Conservation (phyloP, 164 flowering plant genomes). For the Aristolochia fimbriata region DNA sequence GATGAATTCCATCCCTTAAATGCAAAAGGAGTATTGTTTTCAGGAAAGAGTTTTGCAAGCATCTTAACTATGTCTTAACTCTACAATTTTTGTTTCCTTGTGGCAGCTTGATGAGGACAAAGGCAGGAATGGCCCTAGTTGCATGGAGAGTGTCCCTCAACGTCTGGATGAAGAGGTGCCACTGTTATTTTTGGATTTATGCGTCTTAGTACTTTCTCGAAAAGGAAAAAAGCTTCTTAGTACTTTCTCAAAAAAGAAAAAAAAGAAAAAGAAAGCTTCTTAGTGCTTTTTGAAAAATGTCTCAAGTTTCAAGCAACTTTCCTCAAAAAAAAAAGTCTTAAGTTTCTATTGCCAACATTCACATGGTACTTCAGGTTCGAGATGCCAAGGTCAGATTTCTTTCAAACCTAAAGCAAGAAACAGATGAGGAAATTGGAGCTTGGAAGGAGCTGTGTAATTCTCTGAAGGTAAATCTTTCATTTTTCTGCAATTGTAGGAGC, state of each 20-base stretch:
- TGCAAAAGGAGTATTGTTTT: too few relatives aligned
- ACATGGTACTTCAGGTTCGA: constrained; percentile 44
- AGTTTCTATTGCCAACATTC: background rate
- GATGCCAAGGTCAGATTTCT: constrained; percentile 72
- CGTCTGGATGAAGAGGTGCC: constrained; percentile 77
- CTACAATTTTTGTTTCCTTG: background rate
- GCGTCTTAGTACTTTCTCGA: background rate
- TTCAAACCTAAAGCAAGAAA: constrained; percentile 54
- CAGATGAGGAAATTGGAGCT: constrained; percentile 55
- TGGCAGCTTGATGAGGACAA: constrained; percentile 72
- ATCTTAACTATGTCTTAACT: too few relatives aligned
- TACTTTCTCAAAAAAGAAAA: background rate
- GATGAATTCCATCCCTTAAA: too few relatives aligned
- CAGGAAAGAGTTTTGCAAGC: too few relatives aligned
- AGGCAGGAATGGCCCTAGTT: constrained; percentile 35
- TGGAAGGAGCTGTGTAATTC: constrained; percentile 61
- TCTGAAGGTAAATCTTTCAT: constrained; percentile 47
- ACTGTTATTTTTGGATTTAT: background rate
- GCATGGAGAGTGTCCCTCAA: constrained; percentile 52
- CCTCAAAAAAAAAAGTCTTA: background rate
- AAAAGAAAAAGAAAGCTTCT: too few relatives aligned
- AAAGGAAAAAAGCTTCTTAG: too few relatives aligned
- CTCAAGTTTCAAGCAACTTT: too few relatives aligned
- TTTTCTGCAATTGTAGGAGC: too few relatives aligned
- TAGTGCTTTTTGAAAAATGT: too few relatives aligned